These are phyloP conservation scores for Adenanthera pavonina DNA, from an alignment of 306 rosid species.

Conservation along the genomic window DNA sequence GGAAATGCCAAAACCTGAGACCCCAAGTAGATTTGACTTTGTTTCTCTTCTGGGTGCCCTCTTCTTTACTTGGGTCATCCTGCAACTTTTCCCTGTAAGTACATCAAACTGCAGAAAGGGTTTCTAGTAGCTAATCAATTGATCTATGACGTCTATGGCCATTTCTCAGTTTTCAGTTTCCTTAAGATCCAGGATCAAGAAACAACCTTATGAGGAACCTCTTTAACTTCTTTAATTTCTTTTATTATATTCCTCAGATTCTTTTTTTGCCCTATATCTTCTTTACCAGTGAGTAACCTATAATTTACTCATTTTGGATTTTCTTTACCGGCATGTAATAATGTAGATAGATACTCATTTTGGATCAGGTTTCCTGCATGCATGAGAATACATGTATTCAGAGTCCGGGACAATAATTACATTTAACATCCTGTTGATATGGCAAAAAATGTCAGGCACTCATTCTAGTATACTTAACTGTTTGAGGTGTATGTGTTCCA, in stretches of 20 bases:
- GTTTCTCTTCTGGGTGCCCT: conserved; percentile 83
- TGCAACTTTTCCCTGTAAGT: conserved; percentile 92
- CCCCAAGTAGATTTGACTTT: conserved; percentile 61
- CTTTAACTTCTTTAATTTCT: conserved; percentile 14
- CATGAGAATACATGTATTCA: conserved; percentile 1
- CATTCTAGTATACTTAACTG: background rate
- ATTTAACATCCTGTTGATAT: background rate
- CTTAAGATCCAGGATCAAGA: background rate
- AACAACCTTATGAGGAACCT: background rate
- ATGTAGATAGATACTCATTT: conserved; percentile 19
- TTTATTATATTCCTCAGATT: conserved; percentile 16
- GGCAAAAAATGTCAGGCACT: background rate
- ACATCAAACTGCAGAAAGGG: conserved; percentile 23
- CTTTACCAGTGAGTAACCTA: background rate
- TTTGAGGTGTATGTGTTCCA: conserved; percentile 10
- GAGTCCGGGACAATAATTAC: conserved; percentile 29
- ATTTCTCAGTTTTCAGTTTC: background rate
- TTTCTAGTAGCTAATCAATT: conserved; percentile 11
- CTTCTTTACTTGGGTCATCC: conserved; percentile 90
- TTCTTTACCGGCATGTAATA: background rate
- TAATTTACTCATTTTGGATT: background rate
- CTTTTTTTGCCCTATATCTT: background rate
- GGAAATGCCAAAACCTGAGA: conserved; percentile 87
- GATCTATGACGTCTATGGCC: background rate
- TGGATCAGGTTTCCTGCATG: conserved; percentile 25